These are phyloP conservation scores for Candida nanaspora DNA, from an alignment of 805 yeast species.

Conservation along the genomic window DNA sequence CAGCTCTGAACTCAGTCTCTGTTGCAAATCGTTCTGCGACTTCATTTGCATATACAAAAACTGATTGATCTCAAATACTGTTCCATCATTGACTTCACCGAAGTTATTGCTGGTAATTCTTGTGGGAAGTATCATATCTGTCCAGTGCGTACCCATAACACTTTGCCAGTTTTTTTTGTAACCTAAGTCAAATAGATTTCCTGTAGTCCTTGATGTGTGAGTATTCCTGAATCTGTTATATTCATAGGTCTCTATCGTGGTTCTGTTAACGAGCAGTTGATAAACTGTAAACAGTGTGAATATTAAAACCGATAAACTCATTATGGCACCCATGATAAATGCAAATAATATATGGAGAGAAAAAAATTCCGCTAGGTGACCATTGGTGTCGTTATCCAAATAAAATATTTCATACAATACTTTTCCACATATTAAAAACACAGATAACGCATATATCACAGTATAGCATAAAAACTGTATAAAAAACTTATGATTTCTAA, in stretches of 20 bases:
- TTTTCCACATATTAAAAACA: constrained; percentile 32
- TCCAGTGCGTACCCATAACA: constrained; percentile 65
- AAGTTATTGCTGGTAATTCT: constrained; percentile 2
- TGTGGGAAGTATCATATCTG: constrained; percentile 68
- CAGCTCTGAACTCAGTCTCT: constrained; percentile 33
- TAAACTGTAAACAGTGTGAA: constrained; percentile 55
- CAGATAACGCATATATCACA: constrained; percentile 36
- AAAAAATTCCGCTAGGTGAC: constrained; percentile 31
- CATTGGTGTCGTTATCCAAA: constrained; percentile 25
- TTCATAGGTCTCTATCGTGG: constrained; percentile 78
- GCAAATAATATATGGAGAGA: constrained; percentile 56
- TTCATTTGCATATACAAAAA: constrained; percentile 30
- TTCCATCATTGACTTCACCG: background rate
- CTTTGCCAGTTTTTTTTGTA: constrained; percentile 49
- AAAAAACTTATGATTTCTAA: constrained; percentile 70
- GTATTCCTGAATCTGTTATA: constrained; percentile 38
- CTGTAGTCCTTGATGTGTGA: constrained; percentile 37
- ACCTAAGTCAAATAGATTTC: constrained; percentile 78
- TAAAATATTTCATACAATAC: constrained; percentile 43
- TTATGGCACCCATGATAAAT: constrained; percentile 43
- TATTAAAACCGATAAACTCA: constrained; percentile 48
- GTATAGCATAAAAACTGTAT: constrained; percentile 62
- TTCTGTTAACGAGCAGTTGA: constrained; percentile 54
- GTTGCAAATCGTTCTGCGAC: constrained; percentile 34
- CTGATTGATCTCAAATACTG: constrained; percentile 22